phyloP scores from a whole-genome alignment of 2,329 filamentous ascomycete species.

The Microdochium nivale region DNA sequence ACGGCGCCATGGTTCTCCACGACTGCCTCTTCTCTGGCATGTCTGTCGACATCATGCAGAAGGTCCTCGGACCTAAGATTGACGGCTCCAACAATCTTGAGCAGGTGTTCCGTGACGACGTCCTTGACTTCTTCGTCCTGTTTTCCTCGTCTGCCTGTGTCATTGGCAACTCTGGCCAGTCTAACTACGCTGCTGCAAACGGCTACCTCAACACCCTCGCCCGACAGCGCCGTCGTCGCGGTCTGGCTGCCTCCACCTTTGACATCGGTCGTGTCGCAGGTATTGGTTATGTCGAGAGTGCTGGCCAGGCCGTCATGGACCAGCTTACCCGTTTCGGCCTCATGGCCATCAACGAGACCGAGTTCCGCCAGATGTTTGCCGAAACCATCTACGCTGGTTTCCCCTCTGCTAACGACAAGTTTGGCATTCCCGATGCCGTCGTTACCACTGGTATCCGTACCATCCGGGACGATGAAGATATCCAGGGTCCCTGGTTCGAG shows the following conservation, averaged over 20 bases:
- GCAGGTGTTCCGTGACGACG: slow-evolving; percentile 1
- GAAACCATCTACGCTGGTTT: slow-evolving; percentile 9
- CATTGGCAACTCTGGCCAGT: slow-evolving; percentile 23
- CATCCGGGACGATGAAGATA: slow-evolving; percentile 4
- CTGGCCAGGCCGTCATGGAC: slow-evolving; percentile 7
- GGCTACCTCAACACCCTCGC: slow-evolving; percentile 19
- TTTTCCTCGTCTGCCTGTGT: slow-evolving; percentile 27
- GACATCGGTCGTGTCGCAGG: slow-evolving; percentile 24
- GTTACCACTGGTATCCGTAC: slow-evolving; percentile 4
- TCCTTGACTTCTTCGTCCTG: slow-evolving; percentile 29
- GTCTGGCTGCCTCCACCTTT: slow-evolving; percentile 14
- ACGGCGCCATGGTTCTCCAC: slow-evolving; percentile 26
- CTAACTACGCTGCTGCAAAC: slow-evolving; percentile 28
- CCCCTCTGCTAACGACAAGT: background rate
- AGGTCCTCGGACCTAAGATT: slow-evolving; percentile 5
- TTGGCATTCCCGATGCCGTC: slow-evolving; percentile 1
- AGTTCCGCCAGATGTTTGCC: slow-evolving; percentile 16
- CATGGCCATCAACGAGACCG: slow-evolving; percentile 11
- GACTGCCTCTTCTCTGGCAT: background rate
- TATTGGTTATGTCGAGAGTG: slow-evolving; percentile 22
- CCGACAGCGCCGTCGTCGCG: slow-evolving; percentile 10
- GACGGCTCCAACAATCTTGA: slow-evolving; percentile 12
- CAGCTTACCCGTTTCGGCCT: slow-evolving; percentile 9
- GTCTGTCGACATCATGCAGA: background rate
- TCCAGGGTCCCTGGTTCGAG: slow-evolving; percentile 9